Conservation (phyloP, 2,329 filamentous ascomycete genomes). For the Phialophora chinensis region DNA sequence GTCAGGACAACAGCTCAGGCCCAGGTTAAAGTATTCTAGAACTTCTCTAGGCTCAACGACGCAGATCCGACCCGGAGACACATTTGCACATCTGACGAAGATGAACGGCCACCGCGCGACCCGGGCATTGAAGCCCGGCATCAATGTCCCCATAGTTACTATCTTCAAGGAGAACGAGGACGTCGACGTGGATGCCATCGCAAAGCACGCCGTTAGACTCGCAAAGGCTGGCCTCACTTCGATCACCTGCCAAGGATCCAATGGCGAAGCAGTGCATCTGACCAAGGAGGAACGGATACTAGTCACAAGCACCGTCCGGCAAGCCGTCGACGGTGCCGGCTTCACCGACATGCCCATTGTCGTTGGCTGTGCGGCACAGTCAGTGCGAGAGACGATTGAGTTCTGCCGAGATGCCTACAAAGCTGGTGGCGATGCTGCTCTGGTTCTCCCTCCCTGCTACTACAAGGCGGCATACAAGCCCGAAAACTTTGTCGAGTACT, state of each 20-base stretch:
- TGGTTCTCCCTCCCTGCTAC: slow-evolving; percentile 78
- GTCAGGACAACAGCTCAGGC: neutral
- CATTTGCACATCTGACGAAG: slow-evolving; percentile 9
- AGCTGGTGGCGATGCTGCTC: slow-evolving; percentile 74
- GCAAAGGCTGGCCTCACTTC: slow-evolving; percentile 74
- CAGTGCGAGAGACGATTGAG: slow-evolving; percentile 73
- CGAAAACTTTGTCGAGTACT: slow-evolving; percentile 67
- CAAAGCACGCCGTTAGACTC: slow-evolving; percentile 68
- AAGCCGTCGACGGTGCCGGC: slow-evolving; percentile 70
- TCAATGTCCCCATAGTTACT: slow-evolving; percentile 76
- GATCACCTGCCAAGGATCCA: slow-evolving; percentile 78
- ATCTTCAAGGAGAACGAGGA: slow-evolving; percentile 74
- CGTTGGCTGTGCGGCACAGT: slow-evolving; percentile 76
- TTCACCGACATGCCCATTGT: slow-evolving; percentile 70
- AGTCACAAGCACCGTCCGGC: slow-evolving; percentile 72
- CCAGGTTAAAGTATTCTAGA: neutral
- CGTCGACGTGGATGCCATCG: slow-evolving; percentile 67
- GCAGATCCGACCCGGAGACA: neutral
- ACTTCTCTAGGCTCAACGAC: neutral
- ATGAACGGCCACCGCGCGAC: slow-evolving; percentile 35
- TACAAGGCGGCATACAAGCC: slow-evolving; percentile 71
- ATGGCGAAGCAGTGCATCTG: slow-evolving; percentile 82
- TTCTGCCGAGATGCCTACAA: slow-evolving; percentile 71
- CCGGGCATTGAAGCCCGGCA: slow-evolving; percentile 50
- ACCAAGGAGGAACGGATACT: slow-evolving; percentile 71